Percentiles rank a stretch among this genome's conserved stretches.
These are phyloP conservation scores for Pichia paraexigua DNA, from an alignment of 805 yeast species.

Conservation along the genomic window DNA sequence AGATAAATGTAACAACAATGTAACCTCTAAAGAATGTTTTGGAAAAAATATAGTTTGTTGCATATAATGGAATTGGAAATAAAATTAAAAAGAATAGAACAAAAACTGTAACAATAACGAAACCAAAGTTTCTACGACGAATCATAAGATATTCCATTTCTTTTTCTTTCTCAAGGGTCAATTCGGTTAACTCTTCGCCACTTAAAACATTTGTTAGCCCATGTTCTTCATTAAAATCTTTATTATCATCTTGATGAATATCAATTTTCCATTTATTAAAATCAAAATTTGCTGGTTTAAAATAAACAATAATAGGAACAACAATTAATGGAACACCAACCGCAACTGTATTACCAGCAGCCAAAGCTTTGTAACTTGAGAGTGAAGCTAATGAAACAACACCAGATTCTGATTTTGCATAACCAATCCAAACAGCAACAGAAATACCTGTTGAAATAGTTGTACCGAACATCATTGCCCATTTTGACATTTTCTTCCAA, in stretches of 20 bases:
- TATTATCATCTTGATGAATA: constrained; percentile 37
- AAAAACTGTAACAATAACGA: constrained; percentile 20
- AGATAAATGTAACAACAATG: constrained; percentile 31
- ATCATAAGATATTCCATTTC: constrained; percentile 19
- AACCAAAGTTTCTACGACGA: constrained; percentile 23
- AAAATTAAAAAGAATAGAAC: constrained; percentile 24
- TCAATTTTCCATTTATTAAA: constrained; percentile 38
- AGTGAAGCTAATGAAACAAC: constrained; percentile 26
- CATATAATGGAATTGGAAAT: constrained; percentile 35
- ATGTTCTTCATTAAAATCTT: constrained; percentile 25
- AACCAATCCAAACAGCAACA: constrained; percentile 34
- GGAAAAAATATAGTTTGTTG: constrained; percentile 32
- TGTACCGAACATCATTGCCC: constrained; percentile 40
- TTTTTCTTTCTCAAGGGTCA: constrained; percentile 18
- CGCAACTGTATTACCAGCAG: constrained; percentile 52
- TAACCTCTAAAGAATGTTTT: constrained; percentile 32
- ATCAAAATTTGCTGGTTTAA: constrained; percentile 40
- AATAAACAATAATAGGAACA: constrained; percentile 37
- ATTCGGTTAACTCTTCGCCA: constrained; percentile 25
- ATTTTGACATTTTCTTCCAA: constrained; percentile 36
- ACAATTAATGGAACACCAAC: constrained; percentile 40
- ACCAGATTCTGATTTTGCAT: constrained; percentile 26
- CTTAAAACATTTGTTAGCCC: constrained; percentile 25
- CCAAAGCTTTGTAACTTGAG: constrained; percentile 44
- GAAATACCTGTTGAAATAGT: constrained; percentile 38